Conservation (phyloP, 805 yeast species). For the Yamadazyma endophytica region DNA sequence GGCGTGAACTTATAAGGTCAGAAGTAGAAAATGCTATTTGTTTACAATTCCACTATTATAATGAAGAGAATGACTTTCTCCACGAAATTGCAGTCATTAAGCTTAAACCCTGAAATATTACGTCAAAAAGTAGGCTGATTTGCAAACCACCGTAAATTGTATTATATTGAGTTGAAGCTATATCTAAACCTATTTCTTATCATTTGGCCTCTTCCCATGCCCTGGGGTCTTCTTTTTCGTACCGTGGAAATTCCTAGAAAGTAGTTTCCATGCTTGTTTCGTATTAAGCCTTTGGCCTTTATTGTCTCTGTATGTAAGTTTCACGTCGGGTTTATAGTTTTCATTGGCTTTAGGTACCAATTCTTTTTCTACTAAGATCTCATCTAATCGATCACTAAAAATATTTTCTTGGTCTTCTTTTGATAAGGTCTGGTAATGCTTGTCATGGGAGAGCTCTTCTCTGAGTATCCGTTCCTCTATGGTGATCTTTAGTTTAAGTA, state of each 20-base stretch:
- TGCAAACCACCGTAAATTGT: not conserved
- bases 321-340: constrained; percentile 45
- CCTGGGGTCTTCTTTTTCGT: constrained; percentile 12
- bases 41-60: too few relatives aligned
- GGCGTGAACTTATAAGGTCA: too few relatives aligned
- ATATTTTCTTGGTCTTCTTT: constrained; percentile 23
- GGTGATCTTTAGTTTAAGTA: constrained; percentile 21
- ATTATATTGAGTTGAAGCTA: not conserved
- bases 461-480: constrained; percentile 31
- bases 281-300: constrained; percentile 54
- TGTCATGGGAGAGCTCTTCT: constrained; percentile 25
- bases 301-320: constrained; percentile 59
- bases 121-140: not conserved
- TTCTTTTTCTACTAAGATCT: constrained; percentile 21
- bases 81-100: too few relatives aligned
- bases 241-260: constrained; percentile 80
- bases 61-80: too few relatives aligned
- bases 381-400: constrained; percentile 26
- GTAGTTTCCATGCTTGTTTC: constrained; percentile 71
- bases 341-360: constrained; percentile 12
- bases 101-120: constrained; percentile 1
- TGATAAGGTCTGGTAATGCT: constrained; percentile 20
- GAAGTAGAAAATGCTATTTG: too few relatives aligned
- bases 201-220: not conserved
- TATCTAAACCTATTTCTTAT: not conserved